phyloP scores from a whole-genome alignment of 768 basidiomycete species.

The Macrolepiota fuliginosa region DNA sequence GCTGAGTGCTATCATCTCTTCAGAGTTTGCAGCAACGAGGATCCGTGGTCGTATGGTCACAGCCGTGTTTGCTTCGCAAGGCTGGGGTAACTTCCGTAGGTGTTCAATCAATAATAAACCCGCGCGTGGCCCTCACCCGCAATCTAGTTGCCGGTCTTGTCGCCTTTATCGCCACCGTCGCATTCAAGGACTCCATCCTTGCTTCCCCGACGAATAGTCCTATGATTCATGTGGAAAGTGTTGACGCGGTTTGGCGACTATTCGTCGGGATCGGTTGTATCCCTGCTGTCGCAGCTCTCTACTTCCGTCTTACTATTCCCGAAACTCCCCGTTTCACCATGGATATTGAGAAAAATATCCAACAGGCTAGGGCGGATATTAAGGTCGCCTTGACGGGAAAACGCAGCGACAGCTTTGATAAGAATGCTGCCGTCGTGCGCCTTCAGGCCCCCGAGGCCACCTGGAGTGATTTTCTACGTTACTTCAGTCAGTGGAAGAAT shows the following conservation, averaged over 20 bases:
- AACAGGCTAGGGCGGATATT: slow-evolving; percentile 73
- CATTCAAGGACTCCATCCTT: slow-evolving; percentile 61
- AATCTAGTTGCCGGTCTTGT: slow-evolving; percentile 61
- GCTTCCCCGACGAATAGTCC: slow-evolving; percentile 26
- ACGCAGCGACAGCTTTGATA: slow-evolving; percentile 42
- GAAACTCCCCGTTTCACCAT: slow-evolving; percentile 91
- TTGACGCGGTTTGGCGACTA: slow-evolving; percentile 85
- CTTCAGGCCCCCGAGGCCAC: slow-evolving; percentile 68
- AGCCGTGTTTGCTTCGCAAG: slow-evolving; percentile 82
- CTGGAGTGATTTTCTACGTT: slow-evolving; percentile 59
- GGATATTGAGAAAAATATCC: slow-evolving; percentile 86
- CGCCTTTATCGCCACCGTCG: slow-evolving; percentile 58
- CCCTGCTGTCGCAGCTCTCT: slow-evolving; percentile 80
- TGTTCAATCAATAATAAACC: slow-evolving; percentile 7
- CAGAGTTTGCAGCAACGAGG: slow-evolving; percentile 80
- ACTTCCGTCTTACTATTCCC: slow-evolving; percentile 91
- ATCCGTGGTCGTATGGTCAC: slow-evolving; percentile 87
- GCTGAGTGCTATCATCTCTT: slow-evolving; percentile 80
- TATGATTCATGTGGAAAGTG: slow-evolving; percentile 35
- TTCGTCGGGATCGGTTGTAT: slow-evolving; percentile 87
- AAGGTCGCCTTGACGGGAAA: slow-evolving; percentile 60
- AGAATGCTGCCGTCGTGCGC: slow-evolving; percentile 56
- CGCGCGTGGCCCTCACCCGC: not conserved
- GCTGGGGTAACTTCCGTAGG: slow-evolving; percentile 82
- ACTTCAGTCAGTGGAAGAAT: slow-evolving; percentile 78